Evolutionary conservation across 805 yeast genomes (phyloP), one percentile per base, ranked within the genome.

Genomic region (Saccharomycopsis olivae): DNA sequence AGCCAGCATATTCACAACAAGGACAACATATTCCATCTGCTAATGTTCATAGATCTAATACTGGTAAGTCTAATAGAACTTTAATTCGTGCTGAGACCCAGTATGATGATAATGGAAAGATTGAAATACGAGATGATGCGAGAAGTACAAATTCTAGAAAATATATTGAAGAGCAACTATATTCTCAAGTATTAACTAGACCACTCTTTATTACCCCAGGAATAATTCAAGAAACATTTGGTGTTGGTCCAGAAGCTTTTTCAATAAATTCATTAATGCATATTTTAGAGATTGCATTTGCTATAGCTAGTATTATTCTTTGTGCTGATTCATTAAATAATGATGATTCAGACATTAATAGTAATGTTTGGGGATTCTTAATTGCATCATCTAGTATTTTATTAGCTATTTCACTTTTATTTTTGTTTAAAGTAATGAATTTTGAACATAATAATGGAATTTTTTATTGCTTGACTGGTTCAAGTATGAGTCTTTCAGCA

Each of bases 361-460:
- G 38, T 3, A 55, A 59, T 1, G 51, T 62, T 2, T 66, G 64
- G 52, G 38, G 56, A 25, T 66, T 57, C 43, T 57, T 65, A 44
- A 58, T 66, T 25, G 64, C 66, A 1, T 58, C 57, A 40, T 56
- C 61, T 3, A 49, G 57, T 3, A 49, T 65, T 29, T 53, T 65
- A 10, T 47, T 62, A 3, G 50, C 54, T 2, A 56, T 61, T 10
- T 56, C 68, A 2, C 36, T 64, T 2, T 45, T 62, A 24, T 63
- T 65, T 44, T 51, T 65, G 20, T 52, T 58, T 15, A 56, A 55
- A n/a, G 43, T 61, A n/a, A 54, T 65, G 38, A 58, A 58, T 39
- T 65, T 60, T 40, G 69, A 63, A 38, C 55, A 49, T 38, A 47
- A 65, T 39, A 62, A 62, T 41, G 69, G 69, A 2, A 58, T 64